A percentile compares a stretch with the other conserved stretches of the same genome.
Conservation (phyloP, 2,329 filamentous ascomycete species). For the Verticillium albo-atrum region DNA sequence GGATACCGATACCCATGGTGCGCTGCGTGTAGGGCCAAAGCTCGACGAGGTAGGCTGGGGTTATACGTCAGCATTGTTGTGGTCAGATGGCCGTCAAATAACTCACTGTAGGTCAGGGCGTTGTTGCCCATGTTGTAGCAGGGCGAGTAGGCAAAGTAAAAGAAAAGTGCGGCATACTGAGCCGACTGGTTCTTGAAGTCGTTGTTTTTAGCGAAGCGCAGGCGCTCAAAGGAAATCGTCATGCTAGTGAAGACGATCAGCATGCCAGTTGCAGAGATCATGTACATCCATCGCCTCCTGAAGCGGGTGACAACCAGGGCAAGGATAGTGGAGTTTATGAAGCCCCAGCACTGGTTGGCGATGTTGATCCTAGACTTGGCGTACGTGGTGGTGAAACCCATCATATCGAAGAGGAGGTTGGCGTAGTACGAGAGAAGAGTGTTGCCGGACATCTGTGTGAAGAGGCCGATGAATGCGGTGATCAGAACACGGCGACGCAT, state of each 20-base stretch:
- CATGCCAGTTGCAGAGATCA: slow-evolving; percentile 46
- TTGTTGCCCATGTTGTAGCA: slow-evolving; percentile 65
- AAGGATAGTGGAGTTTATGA: slow-evolving; percentile 35
- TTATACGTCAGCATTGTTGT: not conserved
- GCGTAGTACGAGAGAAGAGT: slow-evolving; percentile 44
- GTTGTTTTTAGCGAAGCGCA: slow-evolving; percentile 19
- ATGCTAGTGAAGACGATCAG: slow-evolving; percentile 48
- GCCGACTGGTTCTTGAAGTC: slow-evolving; percentile 22
- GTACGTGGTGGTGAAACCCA: slow-evolving; percentile 33
- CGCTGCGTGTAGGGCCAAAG: slow-evolving; percentile 53
- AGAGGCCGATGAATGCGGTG: slow-evolving; percentile 43
- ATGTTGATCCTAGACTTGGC: slow-evolving; percentile 43
- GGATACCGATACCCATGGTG: slow-evolving; percentile 52
- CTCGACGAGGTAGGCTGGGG: slow-evolving; percentile 51
- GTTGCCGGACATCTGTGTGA: slow-evolving; percentile 49
- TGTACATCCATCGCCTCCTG: slow-evolving; percentile 43
- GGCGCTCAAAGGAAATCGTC: slow-evolving; percentile 42
- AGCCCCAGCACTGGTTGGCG: slow-evolving; percentile 36
- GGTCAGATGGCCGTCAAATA: no score
- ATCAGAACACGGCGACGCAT: slow-evolving; percentile 45
- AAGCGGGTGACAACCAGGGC: slow-evolving; percentile 41
- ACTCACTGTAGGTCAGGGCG: slow-evolving; percentile 56
- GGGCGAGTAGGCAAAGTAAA: slow-evolving; percentile 56
- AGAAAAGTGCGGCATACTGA: slow-evolving; percentile 43
- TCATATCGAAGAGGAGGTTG: slow-evolving; percentile 38